Base-by-base conservation (phyloP, 108 stramenopile genomes). In the Chaetoceros muelleri region DNA sequence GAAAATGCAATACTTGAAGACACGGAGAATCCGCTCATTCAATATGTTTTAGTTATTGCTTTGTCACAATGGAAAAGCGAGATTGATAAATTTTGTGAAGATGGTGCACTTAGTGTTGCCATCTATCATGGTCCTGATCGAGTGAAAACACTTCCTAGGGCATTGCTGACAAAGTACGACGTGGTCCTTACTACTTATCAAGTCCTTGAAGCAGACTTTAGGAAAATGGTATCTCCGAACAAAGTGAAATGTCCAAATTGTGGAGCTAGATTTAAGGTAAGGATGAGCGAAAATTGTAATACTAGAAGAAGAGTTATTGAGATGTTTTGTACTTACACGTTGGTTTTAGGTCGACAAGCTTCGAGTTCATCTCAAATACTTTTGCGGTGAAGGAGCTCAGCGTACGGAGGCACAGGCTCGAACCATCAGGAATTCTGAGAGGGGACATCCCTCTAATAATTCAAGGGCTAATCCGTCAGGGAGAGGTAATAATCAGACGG, bases 161-260 rank as follows among this genome's bases (percentile, higher is more conserved):
- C 77, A 57, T 70, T 87, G 50, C 70, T 99, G 51, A 56, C 46
- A 59, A 85, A 76, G 58, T 94, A 85, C 61, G 98, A 99, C 58
- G 74, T 99, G 8, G 92, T 98, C 2, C 75, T 99, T 18, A 99
- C 98, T 0, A 96, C 96, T 0, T 99, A 99, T 70, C 90, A 95
- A 53, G 90, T 97, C 2, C 62, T 98, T 25, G 95, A 97, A 64
- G 72, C 86, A 20, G 95, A 98, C 53, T 94, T 89, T 66, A 75
- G 94, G 13, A 93, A 94, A 60, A 95, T 96, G 90, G 75, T 85
- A 0, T 86, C 81, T 3, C 92, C 93, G 24, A 85, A 87, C 61
- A 95, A 95, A 51, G 85, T 96, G 1, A 68, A 67, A 45, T 96
- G 96, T 57, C 85, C 85, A 22, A 91, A 97, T 55, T 98, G 97